Base-by-base conservation (phyloP, 805 yeast species). In the Citeromyces matritensis region DNA sequence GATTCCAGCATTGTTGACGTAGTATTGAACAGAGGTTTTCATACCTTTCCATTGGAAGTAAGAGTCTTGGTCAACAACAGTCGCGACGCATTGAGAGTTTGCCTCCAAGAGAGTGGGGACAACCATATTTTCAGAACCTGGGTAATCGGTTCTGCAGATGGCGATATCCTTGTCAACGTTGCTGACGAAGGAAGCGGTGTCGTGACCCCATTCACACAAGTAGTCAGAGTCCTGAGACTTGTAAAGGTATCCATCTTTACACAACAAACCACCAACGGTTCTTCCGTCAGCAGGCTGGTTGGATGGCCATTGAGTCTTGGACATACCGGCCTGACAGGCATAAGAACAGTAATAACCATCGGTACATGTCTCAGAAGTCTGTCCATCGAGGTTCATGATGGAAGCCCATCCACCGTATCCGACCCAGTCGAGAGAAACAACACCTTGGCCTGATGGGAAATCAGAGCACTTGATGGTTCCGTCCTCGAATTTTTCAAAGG, bases 91-190 rank as follows among this genome's bases (percentile, higher is more conserved):
- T 25, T 67, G 43, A 25, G 61, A 46, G 45, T 94, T 95, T 37
- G 78, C 80, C 23, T 53, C 55, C 33, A 86, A 79, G 39, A 71
- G 63, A 37, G 97, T 86, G 55, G 98, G 97, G 39, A 88, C 69
- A 43, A 77, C 93, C 97, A 88, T 91, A 71, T 85, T 85, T 66
- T 88, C 98, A 41, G 95, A 78, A 63, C 98, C 98, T 51, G 98
- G 98, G 73, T 88, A 88, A 57, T 88, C 98, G 39, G 98, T 88
- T 67, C 96, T 81, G 70, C 98, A 91, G 48, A 91, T 60, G 37
- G 97, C 88, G 45, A 88, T 85, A 33, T 66, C 65, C 37, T 77
- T 52, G 42, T 55, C 49, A 36, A 82, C 58, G 44, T 80, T 63
- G 45, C 73, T 71, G 36, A 65, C 78, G 43, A 80, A 86, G 33